Conservation (phyloP, 169 alveolate genomes). For the Cryptosporidium canis region DNA sequence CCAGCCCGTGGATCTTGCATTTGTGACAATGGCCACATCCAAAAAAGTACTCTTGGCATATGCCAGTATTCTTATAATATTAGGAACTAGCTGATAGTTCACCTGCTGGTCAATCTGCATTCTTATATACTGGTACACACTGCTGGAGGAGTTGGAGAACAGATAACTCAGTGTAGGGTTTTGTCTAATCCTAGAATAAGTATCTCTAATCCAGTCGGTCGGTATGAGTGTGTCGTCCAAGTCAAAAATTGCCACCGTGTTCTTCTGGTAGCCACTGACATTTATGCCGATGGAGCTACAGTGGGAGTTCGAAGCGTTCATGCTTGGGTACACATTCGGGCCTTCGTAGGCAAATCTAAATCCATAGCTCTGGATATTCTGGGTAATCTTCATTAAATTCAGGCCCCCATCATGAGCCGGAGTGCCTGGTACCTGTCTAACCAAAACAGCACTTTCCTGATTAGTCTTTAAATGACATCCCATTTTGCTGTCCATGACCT, state of each 20-base stretch:
- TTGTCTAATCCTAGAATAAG: conserved; percentile 52
- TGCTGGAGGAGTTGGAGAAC: conserved; percentile 44
- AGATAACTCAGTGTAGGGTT: conserved; percentile 34
- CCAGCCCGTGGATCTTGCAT: conserved; percentile 85
- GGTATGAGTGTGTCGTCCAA: conserved; percentile 85
- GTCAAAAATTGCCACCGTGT: conserved; percentile 79
- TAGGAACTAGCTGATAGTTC: conserved; percentile 75
- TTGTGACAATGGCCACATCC: conserved; percentile 84
- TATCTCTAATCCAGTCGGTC: conserved; percentile 82
- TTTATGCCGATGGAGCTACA: too few relatives aligned
- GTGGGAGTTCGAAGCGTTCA: neutral
- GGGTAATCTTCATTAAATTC: conserved; percentile 1
- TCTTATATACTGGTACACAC: conserved; percentile 74
- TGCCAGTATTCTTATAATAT: conserved; percentile 74
- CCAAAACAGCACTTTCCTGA: neutral
- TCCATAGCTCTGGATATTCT: conserved; percentile 17
- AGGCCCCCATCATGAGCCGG: neutral
- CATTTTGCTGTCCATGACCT: neutral
- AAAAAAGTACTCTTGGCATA: conserved; percentile 77
- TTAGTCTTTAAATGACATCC: neutral
- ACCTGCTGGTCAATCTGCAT: conserved; percentile 79
- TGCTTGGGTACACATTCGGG: neutral
- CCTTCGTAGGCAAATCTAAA: neutral
- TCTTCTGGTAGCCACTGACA: neutral
- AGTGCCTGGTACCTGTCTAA: neutral